Evolutionary conservation across 2,329 filamentous ascomycete genomes (phyloP), one percentile per base, ranked within the genome.

Genomic region (Cercospora zeae-maydis): DNA sequence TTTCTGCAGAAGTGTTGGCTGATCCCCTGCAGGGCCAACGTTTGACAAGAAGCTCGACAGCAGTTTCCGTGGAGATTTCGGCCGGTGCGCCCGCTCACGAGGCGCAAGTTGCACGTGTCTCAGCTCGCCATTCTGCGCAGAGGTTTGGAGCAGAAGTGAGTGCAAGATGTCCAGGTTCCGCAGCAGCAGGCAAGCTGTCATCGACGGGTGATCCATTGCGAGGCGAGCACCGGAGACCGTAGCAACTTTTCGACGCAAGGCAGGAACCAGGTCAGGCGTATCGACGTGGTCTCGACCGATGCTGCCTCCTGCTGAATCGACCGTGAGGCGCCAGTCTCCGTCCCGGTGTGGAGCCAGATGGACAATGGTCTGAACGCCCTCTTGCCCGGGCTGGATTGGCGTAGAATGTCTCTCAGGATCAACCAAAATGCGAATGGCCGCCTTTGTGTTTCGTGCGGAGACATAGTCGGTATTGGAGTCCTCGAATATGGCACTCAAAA

Each of bases 51-150:
- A 85, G 72, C 84, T 96, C 0, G 93, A 96, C 14, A 98, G 81
- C 72, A 96, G 83, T 75, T 97, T 98, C 53, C 96, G 91, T 0
- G 93, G 93, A 0, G 93, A 97, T n/a, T 88, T 85, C 4, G 87
- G 87, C 9, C 93, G 83, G 72, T 91, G 90, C 0, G 86, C 87
- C 59, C 84, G 84, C 37, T 77, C 76, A 9, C 63, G 68, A 36
- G 62, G 61, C 3, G 57, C 56, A 14, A 64, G 53, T 16, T 62
- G 54, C 4, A 64, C 58, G 27, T 66, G 64, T 24, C 63, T 61
- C 13, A 67, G 64, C 19, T 67, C 65, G 8, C 66, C 70, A n/a
- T 65, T 63, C 33, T 63, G 59, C 7, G 61, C 45, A 24, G 61
- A 66, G 21, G 62, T 64, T 36, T 71, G 65, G 3, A 85, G 61